phyloP scores from a whole-genome alignment of 306 rosid species.

The Prunus mira region DNA sequence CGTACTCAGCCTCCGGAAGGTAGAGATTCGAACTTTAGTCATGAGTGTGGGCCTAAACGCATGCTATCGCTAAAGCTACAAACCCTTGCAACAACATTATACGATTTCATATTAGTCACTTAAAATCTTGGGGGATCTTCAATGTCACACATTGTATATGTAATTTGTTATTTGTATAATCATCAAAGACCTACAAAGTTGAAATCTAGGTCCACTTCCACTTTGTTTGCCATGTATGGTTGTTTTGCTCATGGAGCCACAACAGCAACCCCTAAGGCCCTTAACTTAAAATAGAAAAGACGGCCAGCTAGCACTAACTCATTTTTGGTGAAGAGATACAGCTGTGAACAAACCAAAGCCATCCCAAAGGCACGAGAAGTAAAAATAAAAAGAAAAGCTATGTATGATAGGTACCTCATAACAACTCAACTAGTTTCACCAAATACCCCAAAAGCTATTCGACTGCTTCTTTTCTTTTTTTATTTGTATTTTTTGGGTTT shows the following conservation, averaged over 20 bases:
- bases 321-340: conserved; percentile 16
- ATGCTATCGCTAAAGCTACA: neutral
- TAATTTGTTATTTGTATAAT: neutral
- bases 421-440: conserved; percentile 13
- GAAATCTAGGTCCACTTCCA: neutral
- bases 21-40: neutral
- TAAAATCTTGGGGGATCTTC: conserved; percentile 6
- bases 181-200: neutral
- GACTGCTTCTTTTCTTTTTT: neutral
- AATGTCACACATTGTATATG: neutral
- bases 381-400: neutral
- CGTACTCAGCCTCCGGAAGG: neutral
- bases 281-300: neutral
- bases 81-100: neutral
- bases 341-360: conserved; percentile 26
- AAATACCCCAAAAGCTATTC: neutral
- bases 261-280: neutral
- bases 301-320: conserved; percentile 25
- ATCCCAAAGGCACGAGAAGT: neutral
- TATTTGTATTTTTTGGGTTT: neutral
- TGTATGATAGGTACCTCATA: conserved; percentile 14
- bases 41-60: neutral
- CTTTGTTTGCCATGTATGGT: conserved; percentile 4
- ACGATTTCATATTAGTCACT: neutral
- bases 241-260: neutral